Conservation (phyloP, 768 basidiomycete genomes). For the Xerocomellus dryophilus region DNA sequence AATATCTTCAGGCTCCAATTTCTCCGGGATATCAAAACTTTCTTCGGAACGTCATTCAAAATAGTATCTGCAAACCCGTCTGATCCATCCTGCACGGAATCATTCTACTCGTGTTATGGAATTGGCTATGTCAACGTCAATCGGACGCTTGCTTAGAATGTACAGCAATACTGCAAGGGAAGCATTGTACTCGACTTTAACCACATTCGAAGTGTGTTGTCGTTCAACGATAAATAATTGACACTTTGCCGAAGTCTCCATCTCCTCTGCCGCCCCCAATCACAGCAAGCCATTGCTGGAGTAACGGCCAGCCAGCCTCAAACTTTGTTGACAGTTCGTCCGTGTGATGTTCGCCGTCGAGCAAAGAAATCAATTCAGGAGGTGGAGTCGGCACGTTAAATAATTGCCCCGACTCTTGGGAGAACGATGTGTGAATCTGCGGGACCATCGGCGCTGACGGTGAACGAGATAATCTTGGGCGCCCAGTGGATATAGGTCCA, state of each 20-base stretch:
- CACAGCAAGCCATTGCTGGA: slow-evolving; percentile 67
- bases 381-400: slow-evolving; percentile 37
- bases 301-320: slow-evolving; percentile 76
- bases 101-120: slow-evolving; percentile 88
- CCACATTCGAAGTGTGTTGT: neutral
- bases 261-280: slow-evolving; percentile 62
- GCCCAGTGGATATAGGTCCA: slow-evolving; percentile 33
- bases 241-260: slow-evolving; percentile 69
- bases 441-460: slow-evolving; percentile 52
- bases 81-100: slow-evolving; percentile 51
- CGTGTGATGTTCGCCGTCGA: slow-evolving; percentile 90
- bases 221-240: slow-evolving; percentile 73
- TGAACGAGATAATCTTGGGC: slow-evolving; percentile 53
- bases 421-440: slow-evolving; percentile 27
- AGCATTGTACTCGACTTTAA: neutral
- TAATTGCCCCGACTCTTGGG: slow-evolving; percentile 26
- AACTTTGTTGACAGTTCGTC: slow-evolving; percentile 87
- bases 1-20: slow-evolving; percentile 75
- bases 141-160: slow-evolving; percentile 58
- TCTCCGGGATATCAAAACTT: slow-evolving; percentile 72
- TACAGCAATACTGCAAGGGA: slow-evolving; percentile 1
- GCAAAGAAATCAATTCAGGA: slow-evolving; percentile 50
- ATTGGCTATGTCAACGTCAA: slow-evolving; percentile 90
- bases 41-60: slow-evolving; percentile 94
- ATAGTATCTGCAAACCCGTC: slow-evolving; percentile 60